Evolutionary conservation across 73 alveolate species (phyloP), one percentile per base, ranked within the genome.

Genomic region (Paramecium tetraurelia): DNA sequence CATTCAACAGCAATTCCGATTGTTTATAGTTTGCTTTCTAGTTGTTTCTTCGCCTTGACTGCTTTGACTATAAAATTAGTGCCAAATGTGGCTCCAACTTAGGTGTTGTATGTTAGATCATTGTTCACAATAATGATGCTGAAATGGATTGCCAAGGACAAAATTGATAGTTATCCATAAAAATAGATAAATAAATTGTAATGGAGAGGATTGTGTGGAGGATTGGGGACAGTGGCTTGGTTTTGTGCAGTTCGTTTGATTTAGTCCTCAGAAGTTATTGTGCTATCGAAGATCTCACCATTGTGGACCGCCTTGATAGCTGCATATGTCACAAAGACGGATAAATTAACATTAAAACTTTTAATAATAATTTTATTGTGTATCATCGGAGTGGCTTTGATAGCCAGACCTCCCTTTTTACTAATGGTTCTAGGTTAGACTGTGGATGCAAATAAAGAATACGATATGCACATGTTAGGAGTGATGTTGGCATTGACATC

Each of bases 261-360:
- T 36, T 38, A 72, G 35, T 72, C 59, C 4, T 80, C 90, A 4
- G 89, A 76, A 46, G 70, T 33, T 7, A 80, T 80, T n/a, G 90
- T 80, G 2, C 6, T 80, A 29, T 80, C 70, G 5, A 80, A 48
- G 48, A 41, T 48, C 3, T 80, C 90, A 24, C 90, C 75, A 3
- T 41, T 80, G 12, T 80, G 90, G 90, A 80, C 90, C 1, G 75
- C 90, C 6, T 44, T 80, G 14, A 80, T 80, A 20, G 63, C 89
- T 22, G 21, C 48, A 0, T 41, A 44, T 9, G 21, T 44, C 21
- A 22, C 57, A 11, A 80, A 80, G 38, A 80, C 70, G 4, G 90
- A 80, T 22, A 41, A n/a, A 10, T 43, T 80, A 8, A 24, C 70
- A 16, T 76, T 14, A n/a, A 21, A 43, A 40, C 24, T 80, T 21